Evolutionary conservation across 257 asterid genomes (phyloP).

Genomic region (Echium plantagineum): DNA sequence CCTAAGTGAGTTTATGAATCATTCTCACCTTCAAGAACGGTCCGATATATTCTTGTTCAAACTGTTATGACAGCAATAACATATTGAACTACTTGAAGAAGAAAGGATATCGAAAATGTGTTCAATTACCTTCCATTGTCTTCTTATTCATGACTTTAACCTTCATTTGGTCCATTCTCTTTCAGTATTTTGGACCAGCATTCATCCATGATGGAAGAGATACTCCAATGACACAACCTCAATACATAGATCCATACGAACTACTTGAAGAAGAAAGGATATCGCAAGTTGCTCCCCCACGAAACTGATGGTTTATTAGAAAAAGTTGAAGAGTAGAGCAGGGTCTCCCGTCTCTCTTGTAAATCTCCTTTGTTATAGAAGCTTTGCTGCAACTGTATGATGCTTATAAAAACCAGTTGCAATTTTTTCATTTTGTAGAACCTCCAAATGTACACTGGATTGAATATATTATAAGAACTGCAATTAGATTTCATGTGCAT

Average conservation of each 20-base stretch:
- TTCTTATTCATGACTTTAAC: neutral
- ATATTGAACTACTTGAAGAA: too few relatives aligned
- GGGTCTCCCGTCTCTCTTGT: neutral
- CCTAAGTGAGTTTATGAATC: too few relatives aligned
- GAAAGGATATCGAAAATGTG: too few relatives aligned
- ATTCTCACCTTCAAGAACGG: too few relatives aligned
- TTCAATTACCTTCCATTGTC: neutral
- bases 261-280: conserved; percentile 76
- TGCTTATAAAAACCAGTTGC: conserved; percentile 23
- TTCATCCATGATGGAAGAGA: conserved; percentile 59
- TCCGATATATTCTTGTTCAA: too few relatives aligned
- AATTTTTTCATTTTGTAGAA: conserved; percentile 8
- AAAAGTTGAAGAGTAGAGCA: neutral
- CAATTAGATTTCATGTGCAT: too few relatives aligned
- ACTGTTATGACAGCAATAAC: neutral
- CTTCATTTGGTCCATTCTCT: neutral
- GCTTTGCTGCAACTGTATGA: neutral
- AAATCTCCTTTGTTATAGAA: neutral
- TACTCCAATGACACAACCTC: conserved; percentile 28
- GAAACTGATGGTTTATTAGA: conserved; percentile 28
- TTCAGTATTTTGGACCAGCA: conserved; percentile 77
- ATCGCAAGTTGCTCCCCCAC: conserved; percentile 51
- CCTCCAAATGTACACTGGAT: conserved; percentile 14
- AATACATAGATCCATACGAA: conserved; percentile 61
- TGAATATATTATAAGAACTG: neutral